phyloP scores from a whole-genome alignment of 2,329 filamentous ascomycete species.

The Talaromyces piceae region DNA sequence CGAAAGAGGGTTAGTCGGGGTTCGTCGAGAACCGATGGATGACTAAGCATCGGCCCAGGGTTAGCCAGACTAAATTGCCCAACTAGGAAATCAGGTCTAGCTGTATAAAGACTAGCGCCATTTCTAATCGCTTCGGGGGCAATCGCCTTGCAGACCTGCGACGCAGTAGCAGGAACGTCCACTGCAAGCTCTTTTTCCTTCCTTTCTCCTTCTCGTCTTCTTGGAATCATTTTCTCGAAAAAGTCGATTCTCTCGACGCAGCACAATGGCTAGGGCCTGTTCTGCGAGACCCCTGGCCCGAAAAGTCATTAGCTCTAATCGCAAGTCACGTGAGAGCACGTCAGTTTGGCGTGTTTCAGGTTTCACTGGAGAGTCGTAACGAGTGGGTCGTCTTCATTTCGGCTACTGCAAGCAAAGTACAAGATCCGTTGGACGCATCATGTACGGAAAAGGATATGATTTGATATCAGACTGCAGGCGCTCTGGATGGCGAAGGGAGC shows the following conservation, averaged over 20 bases:
- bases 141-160: not conserved
- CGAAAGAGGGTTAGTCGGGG: conserved; percentile 14
- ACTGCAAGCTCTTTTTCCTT: too few species aligned
- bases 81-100: not conserved
- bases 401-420: not conserved
- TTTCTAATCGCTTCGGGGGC: not conserved
- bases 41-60: not conserved
- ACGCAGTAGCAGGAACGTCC: not conserved
- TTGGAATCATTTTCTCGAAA: too few species aligned
- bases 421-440: not conserved
- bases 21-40: not conserved
- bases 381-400: not conserved
- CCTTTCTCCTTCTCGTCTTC: too few species aligned
- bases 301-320: not conserved
- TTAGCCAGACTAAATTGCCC: too few species aligned
- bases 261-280: too few species aligned
- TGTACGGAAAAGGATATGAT: not conserved
- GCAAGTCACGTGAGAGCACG: conserved; percentile 5
- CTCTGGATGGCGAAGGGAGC: not conserved
- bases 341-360: conserved; percentile 10
- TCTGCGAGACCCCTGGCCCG: too few species aligned
- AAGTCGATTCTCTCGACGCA: too few species aligned
- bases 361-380: not conserved
- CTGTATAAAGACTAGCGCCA: not conserved
- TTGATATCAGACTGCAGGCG: not conserved